A percentile compares a stretch with the other conserved stretches of the same genome.
Conservation (phyloP, 768 basidiomycete genomes). For the Naganishia randhawae region DNA sequence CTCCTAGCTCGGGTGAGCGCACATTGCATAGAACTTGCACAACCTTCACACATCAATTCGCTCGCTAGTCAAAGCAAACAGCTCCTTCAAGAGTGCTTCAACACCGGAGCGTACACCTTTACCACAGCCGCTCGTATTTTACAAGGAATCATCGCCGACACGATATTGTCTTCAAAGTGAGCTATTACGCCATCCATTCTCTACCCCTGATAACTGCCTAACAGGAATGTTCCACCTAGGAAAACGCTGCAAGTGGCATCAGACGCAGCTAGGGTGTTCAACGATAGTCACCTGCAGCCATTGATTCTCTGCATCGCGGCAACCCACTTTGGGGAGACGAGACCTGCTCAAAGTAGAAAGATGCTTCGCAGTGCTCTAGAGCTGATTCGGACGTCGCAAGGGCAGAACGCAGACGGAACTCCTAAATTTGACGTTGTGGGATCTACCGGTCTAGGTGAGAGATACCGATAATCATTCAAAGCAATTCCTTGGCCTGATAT, state of each 20-base stretch:
- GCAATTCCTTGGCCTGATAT: too few relatives aligned
- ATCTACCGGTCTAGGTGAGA: constrained; percentile 23
- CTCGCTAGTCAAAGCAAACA: constrained; percentile 6
- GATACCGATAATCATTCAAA: neutral
- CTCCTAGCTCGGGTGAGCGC: constrained; percentile 18
- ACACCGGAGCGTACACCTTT: constrained; percentile 15
- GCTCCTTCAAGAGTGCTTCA: constrained; percentile 16
- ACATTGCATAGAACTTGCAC: constrained; percentile 9
- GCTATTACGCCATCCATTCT: neutral
- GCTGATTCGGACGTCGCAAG: constrained; percentile 11
- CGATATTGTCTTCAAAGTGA: constrained; percentile 25
- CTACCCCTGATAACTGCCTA: neutral
- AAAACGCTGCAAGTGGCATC: constrained; percentile 9
- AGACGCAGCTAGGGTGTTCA: constrained; percentile 10
- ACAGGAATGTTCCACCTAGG: neutral
- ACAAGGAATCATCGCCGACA: constrained; percentile 17
- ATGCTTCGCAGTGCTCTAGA: constrained; percentile 20
- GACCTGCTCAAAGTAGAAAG: constrained; percentile 11
- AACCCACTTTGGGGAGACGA: constrained; percentile 24
- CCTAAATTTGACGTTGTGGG: constrained; percentile 8
- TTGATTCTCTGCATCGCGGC: constrained; percentile 26
- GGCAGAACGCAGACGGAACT: neutral
- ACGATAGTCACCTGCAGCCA: constrained; percentile 21
- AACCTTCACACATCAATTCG: neutral
- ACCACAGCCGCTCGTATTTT: constrained; percentile 18